Base-by-base conservation (phyloP, 805 yeast genomes). In the Hanseniaspora nectarophila region DNA sequence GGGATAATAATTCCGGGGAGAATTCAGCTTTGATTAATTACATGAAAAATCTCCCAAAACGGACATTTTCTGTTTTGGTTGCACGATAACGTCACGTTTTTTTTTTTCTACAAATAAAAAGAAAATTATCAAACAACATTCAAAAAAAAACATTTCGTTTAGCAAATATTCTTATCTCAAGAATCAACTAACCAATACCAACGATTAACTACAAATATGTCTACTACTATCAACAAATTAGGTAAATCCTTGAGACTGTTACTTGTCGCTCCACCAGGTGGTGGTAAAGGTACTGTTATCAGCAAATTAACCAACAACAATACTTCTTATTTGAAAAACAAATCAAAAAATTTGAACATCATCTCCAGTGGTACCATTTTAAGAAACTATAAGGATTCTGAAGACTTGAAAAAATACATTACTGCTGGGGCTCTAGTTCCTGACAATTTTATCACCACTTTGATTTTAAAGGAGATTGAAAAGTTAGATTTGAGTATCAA, bases 241-340 rank as follows among this genome's bases (percentile, higher is more conserved):
- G 45, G 45, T 4, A 58, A 52, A 3, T 81, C 89, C 1, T 63
- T 83, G 16, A 70, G 96, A 59, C 66, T 87, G 35, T 71, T 89
- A 26, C 70, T 89, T 8, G 68, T 90, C 24, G 97, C 97, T 3
- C 95, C 97, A 0, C 97, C 97, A 0, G 97, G 97, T 0, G 75
- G 95, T 1, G 97, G 97, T 0, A 89, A 89, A 63, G 97, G 97
- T 1, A 89, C 97, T 0, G 85, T 83, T 58, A 83, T 95, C 0
- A 67, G 82, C 2, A 73, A 80, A 54, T 69, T 89, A 4, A 63
- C 82, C 54, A 73, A 75, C 48, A 42, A 37, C 32, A 33, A 42
- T 12, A 39, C 46, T 7, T 3, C 31, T 5, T 49, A 24, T 34
- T n/a, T 49, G 9, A 24, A 16, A 23, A 42, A 35, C 32, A 33